phyloP scores from a whole-genome alignment of 306 rosid genomes.

The Cucurbita ficifolia region DNA sequence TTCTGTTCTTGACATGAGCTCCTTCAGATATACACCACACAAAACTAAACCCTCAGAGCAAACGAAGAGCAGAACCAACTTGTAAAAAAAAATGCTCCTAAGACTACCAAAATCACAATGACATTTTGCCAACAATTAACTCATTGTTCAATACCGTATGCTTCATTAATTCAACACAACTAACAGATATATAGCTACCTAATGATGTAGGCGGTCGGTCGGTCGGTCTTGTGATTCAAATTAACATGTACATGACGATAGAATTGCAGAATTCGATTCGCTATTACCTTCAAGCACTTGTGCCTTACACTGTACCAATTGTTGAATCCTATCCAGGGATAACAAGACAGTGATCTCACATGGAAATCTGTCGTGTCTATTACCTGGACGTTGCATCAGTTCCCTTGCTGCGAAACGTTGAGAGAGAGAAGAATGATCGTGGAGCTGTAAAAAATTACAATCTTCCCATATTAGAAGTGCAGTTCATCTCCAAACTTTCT shows the following conservation, averaged over 20 bases:
- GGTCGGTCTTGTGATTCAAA: slow-evolving; percentile 31
- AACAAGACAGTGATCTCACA: background rate
- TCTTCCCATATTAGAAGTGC: slow-evolving; percentile 8
- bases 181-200: slow-evolving; percentile 42
- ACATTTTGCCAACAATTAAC: slow-evolving; percentile 38
- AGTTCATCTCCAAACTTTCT: background rate
- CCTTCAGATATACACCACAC: slow-evolving; percentile 44
- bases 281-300: background rate
- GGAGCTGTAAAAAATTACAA: slow-evolving; percentile 57
- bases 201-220: slow-evolving; percentile 23
- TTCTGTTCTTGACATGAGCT: slow-evolving; percentile 28
- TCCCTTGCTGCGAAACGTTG: slow-evolving; percentile 93
- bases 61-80: slow-evolving; percentile 6
- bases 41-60: slow-evolving; percentile 15
- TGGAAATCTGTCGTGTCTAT: background rate
- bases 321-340: background rate
- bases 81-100: slow-evolving; percentile 31
- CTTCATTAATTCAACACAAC: slow-evolving; percentile 38
- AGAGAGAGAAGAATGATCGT: slow-evolving; percentile 80
- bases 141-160: slow-evolving; percentile 31
- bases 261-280: slow-evolving; percentile 26
- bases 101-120: slow-evolving; percentile 65
- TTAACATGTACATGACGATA: slow-evolving; percentile 40
- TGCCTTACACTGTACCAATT: background rate
- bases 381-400: slow-evolving; percentile 75